These are phyloP conservation scores for Tilletia walkeri DNA, from an alignment of 1,284 basidiomycete genomes.

Conservation along the genomic window DNA sequence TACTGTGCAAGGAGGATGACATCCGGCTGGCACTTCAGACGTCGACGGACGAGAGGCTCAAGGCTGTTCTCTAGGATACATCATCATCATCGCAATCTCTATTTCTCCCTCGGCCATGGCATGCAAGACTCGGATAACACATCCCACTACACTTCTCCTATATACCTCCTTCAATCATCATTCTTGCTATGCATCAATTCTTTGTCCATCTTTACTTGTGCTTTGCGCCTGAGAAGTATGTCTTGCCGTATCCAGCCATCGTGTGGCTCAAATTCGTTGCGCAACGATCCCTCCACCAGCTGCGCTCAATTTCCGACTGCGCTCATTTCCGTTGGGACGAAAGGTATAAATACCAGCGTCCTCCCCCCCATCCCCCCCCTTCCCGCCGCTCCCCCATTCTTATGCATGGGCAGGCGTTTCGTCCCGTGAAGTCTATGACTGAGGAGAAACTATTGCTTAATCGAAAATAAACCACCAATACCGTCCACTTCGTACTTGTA, in stretches of 20 bases:
- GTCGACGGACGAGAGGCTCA: conserved; percentile 31
- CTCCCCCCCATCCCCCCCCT: neutral
- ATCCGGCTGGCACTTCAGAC: conserved; percentile 42
- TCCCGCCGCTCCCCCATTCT: neutral
- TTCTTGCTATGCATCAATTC: neutral
- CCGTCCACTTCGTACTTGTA: conserved; percentile 19
- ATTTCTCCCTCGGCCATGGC: too few relatives aligned
- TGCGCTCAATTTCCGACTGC: neutral
- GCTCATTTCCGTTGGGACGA: neutral
- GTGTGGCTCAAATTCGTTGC: conserved; percentile 2
- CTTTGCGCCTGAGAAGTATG: neutral
- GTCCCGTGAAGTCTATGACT: conserved; percentile 18
- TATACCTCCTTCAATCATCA: neutral
- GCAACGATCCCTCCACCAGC: conserved; percentile 4
- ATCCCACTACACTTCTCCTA: too few relatives aligned
- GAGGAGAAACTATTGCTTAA: conserved; percentile 19
- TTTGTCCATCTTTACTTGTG: neutral
- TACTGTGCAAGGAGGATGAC: conserved; percentile 50
- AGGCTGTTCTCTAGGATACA: neutral
- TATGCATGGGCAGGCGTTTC: conserved; percentile 19
- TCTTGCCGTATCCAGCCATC: neutral
- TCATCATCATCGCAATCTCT: too few relatives aligned
- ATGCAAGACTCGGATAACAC: too few relatives aligned
- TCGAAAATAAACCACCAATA: conserved; percentile 18
- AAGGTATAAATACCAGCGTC: neutral